Percentiles rank a stretch among this genome's conserved stretches.
phyloP scores from a whole-genome alignment of 2,329 filamentous ascomycete species.

The Thelonectria olida region DNA sequence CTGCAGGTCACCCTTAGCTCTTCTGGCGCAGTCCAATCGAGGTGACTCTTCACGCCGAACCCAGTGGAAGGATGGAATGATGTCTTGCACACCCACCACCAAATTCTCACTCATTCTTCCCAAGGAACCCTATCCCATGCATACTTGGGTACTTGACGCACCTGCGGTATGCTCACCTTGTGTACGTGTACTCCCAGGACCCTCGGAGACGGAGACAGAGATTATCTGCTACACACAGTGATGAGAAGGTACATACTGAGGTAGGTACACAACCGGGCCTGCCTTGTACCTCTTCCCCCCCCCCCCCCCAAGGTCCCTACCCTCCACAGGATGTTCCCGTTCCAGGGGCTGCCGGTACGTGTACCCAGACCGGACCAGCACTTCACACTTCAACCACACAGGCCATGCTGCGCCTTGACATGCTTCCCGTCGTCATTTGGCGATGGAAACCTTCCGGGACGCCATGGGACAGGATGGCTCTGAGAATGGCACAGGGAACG shows the following conservation, averaged over 20 bases:
- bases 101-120: background rate
- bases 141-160: too few relatives aligned
- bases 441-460: slow-evolving; percentile 31
- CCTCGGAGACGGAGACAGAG: too few relatives aligned
- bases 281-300: too few relatives aligned
- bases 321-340: slow-evolving; percentile 25
- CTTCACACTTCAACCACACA: slow-evolving; percentile 30
- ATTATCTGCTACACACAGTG: too few relatives aligned
- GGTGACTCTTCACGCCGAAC: slow-evolving; percentile 41
- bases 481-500: slow-evolving; percentile 10
- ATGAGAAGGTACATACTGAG: too few relatives aligned
- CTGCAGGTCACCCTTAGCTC: slow-evolving; percentile 39
- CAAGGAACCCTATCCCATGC: background rate
- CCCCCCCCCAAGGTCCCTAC: background rate
- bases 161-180: slow-evolving; percentile 3
- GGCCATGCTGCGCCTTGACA: slow-evolving; percentile 41
- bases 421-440: slow-evolving; percentile 24
- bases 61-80: slow-evolving; percentile 36
- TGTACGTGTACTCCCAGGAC: slow-evolving; percentile 1
- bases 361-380: slow-evolving; percentile 30
- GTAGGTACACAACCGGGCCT: too few relatives aligned
- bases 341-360: slow-evolving; percentile 16
- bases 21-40: slow-evolving; percentile 33
- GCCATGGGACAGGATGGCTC: slow-evolving; percentile 25
- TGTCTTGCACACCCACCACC: slow-evolving; percentile 21